Evolutionary conservation across 805 yeast species (phyloP).

Genomic region (Isabelozyma gotoi): DNA sequence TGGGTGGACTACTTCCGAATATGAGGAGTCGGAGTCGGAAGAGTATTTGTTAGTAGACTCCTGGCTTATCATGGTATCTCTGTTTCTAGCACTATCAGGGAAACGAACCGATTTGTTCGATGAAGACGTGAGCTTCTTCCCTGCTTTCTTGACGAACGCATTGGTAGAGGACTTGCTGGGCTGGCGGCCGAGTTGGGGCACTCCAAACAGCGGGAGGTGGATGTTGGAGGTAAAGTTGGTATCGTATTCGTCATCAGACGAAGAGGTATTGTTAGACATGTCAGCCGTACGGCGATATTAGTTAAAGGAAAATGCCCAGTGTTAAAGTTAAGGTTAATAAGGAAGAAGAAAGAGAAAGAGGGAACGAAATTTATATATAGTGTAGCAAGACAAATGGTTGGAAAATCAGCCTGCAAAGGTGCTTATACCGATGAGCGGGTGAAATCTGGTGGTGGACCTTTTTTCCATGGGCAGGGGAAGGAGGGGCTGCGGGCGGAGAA

Average conservation of each 20-base stretch:
- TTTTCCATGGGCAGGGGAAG: too few relatives aligned
- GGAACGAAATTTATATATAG: too few relatives aligned
- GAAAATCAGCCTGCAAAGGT: too few relatives aligned
- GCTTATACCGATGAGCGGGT: too few relatives aligned
- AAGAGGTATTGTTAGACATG: slow-evolving; percentile 6
- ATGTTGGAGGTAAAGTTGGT: slow-evolving; percentile 22
- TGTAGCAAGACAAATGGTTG: too few relatives aligned
- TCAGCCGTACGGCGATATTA: not conserved
- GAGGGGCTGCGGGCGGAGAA: too few relatives aligned
- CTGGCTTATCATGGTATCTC: slow-evolving; percentile 26
- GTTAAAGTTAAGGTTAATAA: not conserved
- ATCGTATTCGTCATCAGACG: slow-evolving; percentile 31
- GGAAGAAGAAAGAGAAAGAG: not conserved
- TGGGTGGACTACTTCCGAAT: not conserved
- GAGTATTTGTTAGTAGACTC: slow-evolving; percentile 20
- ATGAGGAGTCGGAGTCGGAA: slow-evolving; percentile 15
- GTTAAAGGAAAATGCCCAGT: not conserved
- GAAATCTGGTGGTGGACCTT: too few relatives aligned
- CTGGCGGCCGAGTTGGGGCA: slow-evolving; percentile 13
- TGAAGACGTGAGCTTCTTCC: slow-evolving; percentile 14
- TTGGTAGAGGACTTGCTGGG: slow-evolving; percentile 11
- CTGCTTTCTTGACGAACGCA: slow-evolving; percentile 24
- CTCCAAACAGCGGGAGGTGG: slow-evolving; percentile 27
- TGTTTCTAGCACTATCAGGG: slow-evolving; percentile 24
- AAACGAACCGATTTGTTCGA: slow-evolving; percentile 26